A percentile compares a stretch with the other conserved stretches of the same genome.
phyloP scores from a whole-genome alignment of 306 rosid genomes.

The Spatholobus suberectus region DNA sequence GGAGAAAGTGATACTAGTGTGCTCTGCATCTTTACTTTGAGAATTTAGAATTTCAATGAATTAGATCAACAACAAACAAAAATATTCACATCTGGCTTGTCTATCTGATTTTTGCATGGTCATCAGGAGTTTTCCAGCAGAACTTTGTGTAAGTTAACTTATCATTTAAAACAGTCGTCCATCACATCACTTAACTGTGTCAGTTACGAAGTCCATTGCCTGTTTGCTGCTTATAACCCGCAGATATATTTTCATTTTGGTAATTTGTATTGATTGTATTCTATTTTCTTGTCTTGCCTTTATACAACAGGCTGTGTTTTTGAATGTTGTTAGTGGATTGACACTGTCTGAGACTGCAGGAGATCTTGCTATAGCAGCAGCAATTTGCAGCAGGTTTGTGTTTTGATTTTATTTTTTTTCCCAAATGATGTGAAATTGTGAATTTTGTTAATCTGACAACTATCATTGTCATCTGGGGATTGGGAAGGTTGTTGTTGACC shows the following conservation, averaged over 20 bases:
- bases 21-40: not conserved
- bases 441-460: constrained; percentile 1
- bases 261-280: constrained; percentile 13
- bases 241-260: not conserved
- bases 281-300: constrained; percentile 23
- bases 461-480: not conserved
- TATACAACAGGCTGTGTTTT: constrained; percentile 65
- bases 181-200: not conserved
- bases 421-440: not conserved
- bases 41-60: not conserved
- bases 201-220: not conserved
- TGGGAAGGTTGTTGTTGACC: not conserved
- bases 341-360: constrained; percentile 83
- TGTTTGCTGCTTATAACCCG: not conserved
- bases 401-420: not conserved
- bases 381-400: constrained; percentile 94
- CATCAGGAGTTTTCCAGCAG: not conserved
- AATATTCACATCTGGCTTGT: not conserved
- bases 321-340: constrained; percentile 90
- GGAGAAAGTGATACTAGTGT: not conserved
- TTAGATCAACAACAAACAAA: not conserved
- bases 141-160: not conserved
- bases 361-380: constrained; percentile 94
- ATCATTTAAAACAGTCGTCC: not conserved
- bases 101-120: not conserved